phyloP scores from a whole-genome alignment of 2,329 filamentous ascomycete genomes.

The Botryotinia calthae region DNA sequence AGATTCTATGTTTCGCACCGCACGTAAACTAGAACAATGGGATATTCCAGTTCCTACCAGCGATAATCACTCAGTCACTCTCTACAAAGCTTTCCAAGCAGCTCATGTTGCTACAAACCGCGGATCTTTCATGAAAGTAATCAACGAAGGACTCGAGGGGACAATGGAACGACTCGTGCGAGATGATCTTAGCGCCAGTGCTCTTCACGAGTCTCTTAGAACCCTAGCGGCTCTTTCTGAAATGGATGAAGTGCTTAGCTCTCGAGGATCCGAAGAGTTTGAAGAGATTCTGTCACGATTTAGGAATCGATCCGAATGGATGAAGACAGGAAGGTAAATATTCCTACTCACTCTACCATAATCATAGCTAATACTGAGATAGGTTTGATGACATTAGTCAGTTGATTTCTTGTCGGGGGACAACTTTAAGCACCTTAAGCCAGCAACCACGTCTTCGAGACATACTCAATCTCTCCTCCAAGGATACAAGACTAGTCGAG shows the following conservation, averaged over 20 bases:
- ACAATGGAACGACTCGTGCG: conserved; percentile 58
- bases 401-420: conserved; percentile 79
- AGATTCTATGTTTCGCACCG: conserved; percentile 74
- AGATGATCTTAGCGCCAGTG: conserved; percentile 49
- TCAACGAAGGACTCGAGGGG: conserved; percentile 62
- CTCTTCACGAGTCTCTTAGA: conserved; percentile 55
- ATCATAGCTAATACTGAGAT: conserved; percentile 5
- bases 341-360: neutral
- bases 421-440: conserved; percentile 75
- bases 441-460: conserved; percentile 63
- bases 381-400: conserved; percentile 76
- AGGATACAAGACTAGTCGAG: conserved; percentile 68
- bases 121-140: conserved; percentile 50
- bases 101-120: conserved; percentile 65
- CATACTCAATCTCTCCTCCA: conserved; percentile 58
- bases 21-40: conserved; percentile 85
- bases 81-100: conserved; percentile 80
- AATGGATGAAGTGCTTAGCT: conserved; percentile 71
- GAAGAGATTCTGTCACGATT: conserved; percentile 62
- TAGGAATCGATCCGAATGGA: conserved; percentile 68
- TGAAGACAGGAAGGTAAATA: conserved; percentile 74
- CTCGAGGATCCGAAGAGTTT: conserved; percentile 58
- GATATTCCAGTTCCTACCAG: conserved; percentile 73
- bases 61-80: conserved; percentile 61
- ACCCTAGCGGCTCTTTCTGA: conserved; percentile 74